These are phyloP conservation scores for Colletotrichum tabaci DNA, from an alignment of 2,329 filamentous ascomycete genomes.

Conservation along the genomic window DNA sequence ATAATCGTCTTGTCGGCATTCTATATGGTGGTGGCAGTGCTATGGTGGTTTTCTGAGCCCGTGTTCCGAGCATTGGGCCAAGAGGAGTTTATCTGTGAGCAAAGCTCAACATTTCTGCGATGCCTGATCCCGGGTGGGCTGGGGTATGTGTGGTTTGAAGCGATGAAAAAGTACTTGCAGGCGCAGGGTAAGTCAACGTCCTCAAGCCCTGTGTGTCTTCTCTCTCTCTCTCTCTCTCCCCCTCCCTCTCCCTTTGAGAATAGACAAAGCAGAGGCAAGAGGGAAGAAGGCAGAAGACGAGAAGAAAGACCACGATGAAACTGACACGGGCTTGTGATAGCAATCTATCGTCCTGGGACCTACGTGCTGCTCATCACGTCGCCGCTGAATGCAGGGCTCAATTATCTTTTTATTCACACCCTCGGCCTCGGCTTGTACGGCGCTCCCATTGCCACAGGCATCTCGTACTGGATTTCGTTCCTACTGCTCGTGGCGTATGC, in stretches of 20 bases:
- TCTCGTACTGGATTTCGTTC: constrained; percentile 91
- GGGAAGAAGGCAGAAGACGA: constrained; percentile 15
- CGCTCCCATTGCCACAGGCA: constrained; percentile 84
- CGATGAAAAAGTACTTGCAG: constrained; percentile 89
- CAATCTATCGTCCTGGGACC: constrained; percentile 84
- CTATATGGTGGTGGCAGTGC: constrained; percentile 78
- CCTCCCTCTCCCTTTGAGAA: too few species aligned
- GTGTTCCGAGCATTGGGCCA: constrained; percentile 84
- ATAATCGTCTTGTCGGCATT: constrained; percentile 80
- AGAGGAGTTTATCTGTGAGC: constrained; percentile 80
- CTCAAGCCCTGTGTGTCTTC: neutral
- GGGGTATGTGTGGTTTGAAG: constrained; percentile 90
- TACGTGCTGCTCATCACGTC: constrained; percentile 88
- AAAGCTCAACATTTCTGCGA: constrained; percentile 81
- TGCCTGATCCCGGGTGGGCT: constrained; percentile 85
- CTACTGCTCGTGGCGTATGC: constrained; percentile 81
- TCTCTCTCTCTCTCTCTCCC: too few species aligned
- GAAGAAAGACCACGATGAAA: constrained; percentile 12
- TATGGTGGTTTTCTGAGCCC: constrained; percentile 83
- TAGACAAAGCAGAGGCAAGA: neutral
- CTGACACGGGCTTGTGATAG: constrained; percentile 41
- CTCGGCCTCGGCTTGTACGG: constrained; percentile 81
- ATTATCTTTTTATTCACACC: constrained; percentile 84
- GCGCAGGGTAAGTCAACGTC: constrained; percentile 78
- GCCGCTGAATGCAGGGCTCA: constrained; percentile 84